These are phyloP conservation scores for Sugiyamaella smithiae DNA, from an alignment of 805 yeast species.

Conservation along the genomic window DNA sequence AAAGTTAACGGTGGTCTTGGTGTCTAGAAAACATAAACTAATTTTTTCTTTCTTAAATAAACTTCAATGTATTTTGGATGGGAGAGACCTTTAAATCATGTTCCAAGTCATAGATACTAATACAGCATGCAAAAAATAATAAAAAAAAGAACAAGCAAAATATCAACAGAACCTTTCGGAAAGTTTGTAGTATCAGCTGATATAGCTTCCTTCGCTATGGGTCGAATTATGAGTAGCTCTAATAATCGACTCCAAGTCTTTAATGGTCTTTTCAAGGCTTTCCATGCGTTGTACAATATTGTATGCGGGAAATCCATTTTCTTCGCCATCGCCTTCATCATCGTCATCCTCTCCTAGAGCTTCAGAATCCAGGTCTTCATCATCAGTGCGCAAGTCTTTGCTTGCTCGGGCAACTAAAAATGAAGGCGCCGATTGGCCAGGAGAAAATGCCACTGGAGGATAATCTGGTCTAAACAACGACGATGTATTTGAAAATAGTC, in stretches of 20 bases:
- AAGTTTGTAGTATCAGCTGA: too few relatives aligned
- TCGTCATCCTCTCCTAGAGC: not conserved
- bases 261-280: not conserved
- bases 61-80: too few relatives aligned
- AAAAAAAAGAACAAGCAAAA: too few relatives aligned
- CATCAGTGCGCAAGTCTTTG: not conserved
- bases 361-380: not conserved
- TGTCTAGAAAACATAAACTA: conserved; percentile 4
- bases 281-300: not conserved
- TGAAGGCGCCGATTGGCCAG: not conserved
- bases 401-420: not conserved
- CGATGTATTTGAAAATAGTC: not conserved
- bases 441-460: not conserved
- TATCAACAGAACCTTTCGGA: too few relatives aligned
- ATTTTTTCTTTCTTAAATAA: too few relatives aligned
- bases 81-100: too few relatives aligned
- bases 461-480: not conserved
- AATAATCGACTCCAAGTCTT: not conserved
- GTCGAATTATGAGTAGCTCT: not conserved
- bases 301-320: not conserved
- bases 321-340: conserved; percentile 1
- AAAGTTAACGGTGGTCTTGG: conserved; percentile 21
- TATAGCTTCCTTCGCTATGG: too few relatives aligned
- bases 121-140: too few relatives aligned
- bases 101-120: too few relatives aligned